Percentiles rank a stretch among this genome's conserved stretches.
phyloP scores from a whole-genome alignment of 768 basidiomycete species.

The Auricularia heimuer region DNA sequence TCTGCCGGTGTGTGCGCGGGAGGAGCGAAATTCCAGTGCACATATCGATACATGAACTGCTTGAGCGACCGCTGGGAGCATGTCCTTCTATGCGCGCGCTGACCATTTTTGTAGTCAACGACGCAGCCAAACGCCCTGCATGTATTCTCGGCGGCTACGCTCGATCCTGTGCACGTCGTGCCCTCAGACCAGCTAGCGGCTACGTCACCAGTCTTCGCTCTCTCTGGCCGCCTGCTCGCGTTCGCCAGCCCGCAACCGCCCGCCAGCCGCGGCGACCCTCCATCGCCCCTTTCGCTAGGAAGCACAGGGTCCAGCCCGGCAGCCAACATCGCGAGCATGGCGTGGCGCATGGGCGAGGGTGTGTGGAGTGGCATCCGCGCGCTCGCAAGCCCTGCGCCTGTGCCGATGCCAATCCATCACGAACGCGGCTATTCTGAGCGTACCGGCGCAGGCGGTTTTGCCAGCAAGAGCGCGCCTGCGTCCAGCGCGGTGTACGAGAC shows the following conservation, averaged over 20 bases:
- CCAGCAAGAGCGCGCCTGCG: conserved; percentile 48
- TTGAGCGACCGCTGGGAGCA: too few species aligned
- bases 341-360: conserved; percentile 1
- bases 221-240: conserved; percentile 55
- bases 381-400: conserved; percentile 14
- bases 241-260: conserved; percentile 33
- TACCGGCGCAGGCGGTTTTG: conserved; percentile 20
- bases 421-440: conserved; percentile 1
- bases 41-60: too few species aligned
- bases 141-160: conserved; percentile 44
- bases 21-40: too few species aligned
- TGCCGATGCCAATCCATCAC: not conserved
- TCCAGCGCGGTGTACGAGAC: conserved; percentile 19
- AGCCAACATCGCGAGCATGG: conserved; percentile 13
- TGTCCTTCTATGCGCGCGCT: not conserved
- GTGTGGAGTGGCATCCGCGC: conserved; percentile 6
- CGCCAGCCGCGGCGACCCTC: conserved; percentile 4
- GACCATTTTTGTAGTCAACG: conserved; percentile 38
- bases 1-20: not conserved
- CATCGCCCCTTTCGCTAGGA: conserved; percentile 10
- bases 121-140: conserved; percentile 43
- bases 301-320: conserved; percentile 1
- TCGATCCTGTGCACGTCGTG: conserved; percentile 42
- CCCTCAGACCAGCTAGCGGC: conserved; percentile 26
- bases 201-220: conserved; percentile 41